Base-by-base conservation (phyloP, 371 early-diverging fungal genomes). In the Haplosporangium sp. region DNA sequence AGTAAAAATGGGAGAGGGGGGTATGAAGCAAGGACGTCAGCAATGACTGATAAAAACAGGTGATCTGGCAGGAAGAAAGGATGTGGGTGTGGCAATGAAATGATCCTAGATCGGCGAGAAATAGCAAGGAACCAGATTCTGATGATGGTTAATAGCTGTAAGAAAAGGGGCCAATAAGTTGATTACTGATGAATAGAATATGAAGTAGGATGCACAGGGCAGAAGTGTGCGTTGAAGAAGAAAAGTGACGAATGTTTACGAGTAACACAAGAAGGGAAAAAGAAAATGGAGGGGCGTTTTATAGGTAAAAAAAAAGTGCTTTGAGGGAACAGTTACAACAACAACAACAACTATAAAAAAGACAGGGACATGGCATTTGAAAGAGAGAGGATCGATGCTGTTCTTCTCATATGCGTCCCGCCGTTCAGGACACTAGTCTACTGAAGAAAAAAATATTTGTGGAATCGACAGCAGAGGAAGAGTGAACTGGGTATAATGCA, bases 181-280 rank as follows among this genome's bases (percentile, higher is more conserved):
- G 48, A 2, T 14, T 8, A 16, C 10, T 14, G n/a, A 20, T 48
- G 48, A n/a, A 20, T 14, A 48, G 18, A 16, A 20, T n/a, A 48
- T 48, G 48, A 50, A n/a, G 50, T n/a, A 18, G 20, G 50, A 50
- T 16, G 50, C 50, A 50, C 50, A 21, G 50, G 50, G 50, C 50
- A 48, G 5, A n/a, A 8, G 18, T 46, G 50, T 18, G 50, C 50
- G 50, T 50, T 16, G 20, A 50, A 5, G 45, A 45, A 45, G 18
- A 50, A 8, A 50, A 18, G 1, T 50, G 18, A n/a, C 16, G 8
- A 50, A 50, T 29, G 29, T 29, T 29, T 29, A 29, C 29, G 29
- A 29, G 29, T 29, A 29, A 29, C 29, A 18, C 50, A 18, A n/a
- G 12, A 12, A 46, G 50, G 50, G 50, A 16, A 9, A 18, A n/a